These are phyloP conservation scores for Claviceps cyperi DNA, from an alignment of 2,329 filamentous ascomycete species.

Conservation along the genomic window DNA sequence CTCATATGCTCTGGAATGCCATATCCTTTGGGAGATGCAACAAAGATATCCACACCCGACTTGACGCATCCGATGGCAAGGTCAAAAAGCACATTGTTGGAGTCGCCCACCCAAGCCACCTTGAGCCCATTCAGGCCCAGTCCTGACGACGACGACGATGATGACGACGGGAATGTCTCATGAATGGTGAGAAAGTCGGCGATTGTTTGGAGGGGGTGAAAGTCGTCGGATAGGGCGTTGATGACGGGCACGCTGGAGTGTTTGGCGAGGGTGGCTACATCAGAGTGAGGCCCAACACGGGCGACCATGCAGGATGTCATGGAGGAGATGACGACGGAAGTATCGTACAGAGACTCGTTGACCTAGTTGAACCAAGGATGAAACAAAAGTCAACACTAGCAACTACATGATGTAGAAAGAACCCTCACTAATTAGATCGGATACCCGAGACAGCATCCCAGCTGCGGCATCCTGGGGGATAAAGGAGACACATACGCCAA, in stretches of 20 bases:
- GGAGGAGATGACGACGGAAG: slow-evolving; percentile 81
- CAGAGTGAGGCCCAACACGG: slow-evolving; percentile 62
- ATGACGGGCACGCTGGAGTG: slow-evolving; percentile 68
- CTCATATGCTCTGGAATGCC: slow-evolving; percentile 65
- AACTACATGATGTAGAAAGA: not conserved
- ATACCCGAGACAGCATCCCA: not conserved
- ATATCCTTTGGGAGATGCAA: slow-evolving; percentile 78
- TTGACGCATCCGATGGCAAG: slow-evolving; percentile 79
- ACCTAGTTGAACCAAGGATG: slow-evolving; percentile 32
- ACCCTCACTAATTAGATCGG: not conserved
- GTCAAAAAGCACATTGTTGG: slow-evolving; percentile 94
- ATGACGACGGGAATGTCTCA: slow-evolving; percentile 53
- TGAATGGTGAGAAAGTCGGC: slow-evolving; percentile 87
- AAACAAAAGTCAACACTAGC: not conserved
- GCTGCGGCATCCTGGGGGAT: too few relatives aligned
- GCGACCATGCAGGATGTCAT: slow-evolving; percentile 78
- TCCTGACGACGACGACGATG: slow-evolving; percentile 24
- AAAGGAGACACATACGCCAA: slow-evolving; percentile 48
- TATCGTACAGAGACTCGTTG: slow-evolving; percentile 92
- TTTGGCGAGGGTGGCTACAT: slow-evolving; percentile 55
- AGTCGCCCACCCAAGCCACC: slow-evolving; percentile 90
- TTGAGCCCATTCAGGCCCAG: slow-evolving; percentile 72
- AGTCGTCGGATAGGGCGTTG: slow-evolving; percentile 78
- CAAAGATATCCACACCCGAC: slow-evolving; percentile 70
- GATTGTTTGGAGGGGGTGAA: slow-evolving; percentile 86